phyloP scores from a whole-genome alignment of 2,329 filamentous ascomycete genomes.

The Escovopsis sp. region DNA sequence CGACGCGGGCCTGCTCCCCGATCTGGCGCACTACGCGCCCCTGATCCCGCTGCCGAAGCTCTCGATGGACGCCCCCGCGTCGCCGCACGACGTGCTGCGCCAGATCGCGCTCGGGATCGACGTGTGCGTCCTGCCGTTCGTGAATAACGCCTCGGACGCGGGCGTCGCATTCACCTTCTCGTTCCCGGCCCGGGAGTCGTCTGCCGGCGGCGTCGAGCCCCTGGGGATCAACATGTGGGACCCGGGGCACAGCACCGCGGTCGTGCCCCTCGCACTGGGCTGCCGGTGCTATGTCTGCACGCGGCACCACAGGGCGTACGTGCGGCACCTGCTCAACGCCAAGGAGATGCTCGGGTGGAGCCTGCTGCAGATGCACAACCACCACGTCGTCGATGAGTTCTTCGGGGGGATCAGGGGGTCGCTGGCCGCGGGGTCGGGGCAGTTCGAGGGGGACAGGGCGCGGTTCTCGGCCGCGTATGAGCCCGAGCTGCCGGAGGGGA shows the following conservation, averaged over 20 bases:
- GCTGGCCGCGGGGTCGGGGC: slow-evolving; percentile 38
- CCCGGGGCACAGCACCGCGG: slow-evolving; percentile 41
- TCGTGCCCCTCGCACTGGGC: slow-evolving; percentile 43
- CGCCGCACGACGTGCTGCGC: slow-evolving; percentile 63
- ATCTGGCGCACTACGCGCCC: slow-evolving; percentile 39
- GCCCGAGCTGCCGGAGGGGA: slow-evolving; percentile 54
- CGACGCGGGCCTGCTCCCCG: slow-evolving; percentile 52
- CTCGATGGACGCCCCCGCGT: slow-evolving; percentile 48
- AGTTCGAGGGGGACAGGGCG: slow-evolving; percentile 40
- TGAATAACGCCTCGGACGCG: slow-evolving; percentile 61
- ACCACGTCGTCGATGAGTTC: slow-evolving; percentile 56
- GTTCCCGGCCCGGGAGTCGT: slow-evolving; percentile 39
- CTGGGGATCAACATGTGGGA: slow-evolving; percentile 73
- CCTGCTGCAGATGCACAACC: slow-evolving; percentile 84
- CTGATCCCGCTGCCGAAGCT: slow-evolving; percentile 56
- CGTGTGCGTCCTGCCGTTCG: slow-evolving; percentile 62
- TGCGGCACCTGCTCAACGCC: slow-evolving; percentile 75
- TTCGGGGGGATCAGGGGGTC: slow-evolving; percentile 55
- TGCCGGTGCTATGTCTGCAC: slow-evolving; percentile 78
- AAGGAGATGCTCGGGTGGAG: slow-evolving; percentile 98
- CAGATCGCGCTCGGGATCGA: slow-evolving; percentile 69
- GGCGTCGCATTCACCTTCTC: slow-evolving; percentile 71
- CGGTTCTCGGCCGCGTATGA: slow-evolving; percentile 46
- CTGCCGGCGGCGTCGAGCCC: slow-evolving; percentile 17
- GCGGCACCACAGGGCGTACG: slow-evolving; percentile 70